Evolutionary conservation across 2,329 filamentous ascomycete genomes (phyloP).

Genomic region (Magnaporthiopsis incrustans): DNA sequence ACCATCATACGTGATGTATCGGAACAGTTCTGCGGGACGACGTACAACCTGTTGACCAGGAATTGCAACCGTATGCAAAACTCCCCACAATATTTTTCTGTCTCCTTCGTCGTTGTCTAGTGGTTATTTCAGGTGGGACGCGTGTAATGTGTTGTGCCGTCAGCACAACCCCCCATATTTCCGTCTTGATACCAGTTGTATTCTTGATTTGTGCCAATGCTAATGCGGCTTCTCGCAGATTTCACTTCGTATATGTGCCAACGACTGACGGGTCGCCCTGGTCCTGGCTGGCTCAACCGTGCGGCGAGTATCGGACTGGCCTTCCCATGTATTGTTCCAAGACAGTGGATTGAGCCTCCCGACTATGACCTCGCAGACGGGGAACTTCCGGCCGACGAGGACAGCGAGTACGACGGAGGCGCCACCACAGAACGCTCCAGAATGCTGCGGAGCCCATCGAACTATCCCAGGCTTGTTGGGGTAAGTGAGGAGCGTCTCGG

Average conservation of each 20-base stretch:
- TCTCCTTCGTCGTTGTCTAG: no score
- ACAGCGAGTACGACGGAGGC: slow-evolving; percentile 37
- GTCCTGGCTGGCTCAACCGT: slow-evolving; percentile 71
- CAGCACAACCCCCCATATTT: not conserved
- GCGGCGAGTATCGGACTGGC: slow-evolving; percentile 77
- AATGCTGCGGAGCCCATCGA: slow-evolving; percentile 42
- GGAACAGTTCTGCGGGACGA: slow-evolving; percentile 64
- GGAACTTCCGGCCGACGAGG: slow-evolving; percentile 51
- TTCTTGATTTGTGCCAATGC: not conserved
- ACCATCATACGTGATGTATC: slow-evolving; percentile 60
- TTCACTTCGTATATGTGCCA: slow-evolving; percentile 73
- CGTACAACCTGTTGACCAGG: slow-evolving; percentile 72
- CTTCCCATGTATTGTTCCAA: slow-evolving; percentile 73
- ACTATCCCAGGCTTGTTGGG: slow-evolving; percentile 17
- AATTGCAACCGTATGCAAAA: slow-evolving; percentile 63
- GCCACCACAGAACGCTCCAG: slow-evolving; percentile 45
- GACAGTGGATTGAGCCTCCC: slow-evolving; percentile 73
- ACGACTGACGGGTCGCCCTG: slow-evolving; percentile 60
- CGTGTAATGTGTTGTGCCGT: no score
- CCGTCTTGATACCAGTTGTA: not conserved
- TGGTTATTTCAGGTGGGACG: no score
- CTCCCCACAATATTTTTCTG: no score
- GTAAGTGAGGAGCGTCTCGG: slow-evolving; percentile 17
- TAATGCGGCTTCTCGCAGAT: slow-evolving; percentile 25
- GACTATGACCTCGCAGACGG: slow-evolving; percentile 68